Percentiles rank a stretch among this genome's conserved stretches.
Conservation (phyloP, 2,329 filamentous ascomycete genomes). For the Aspergillus glaucus region DNA sequence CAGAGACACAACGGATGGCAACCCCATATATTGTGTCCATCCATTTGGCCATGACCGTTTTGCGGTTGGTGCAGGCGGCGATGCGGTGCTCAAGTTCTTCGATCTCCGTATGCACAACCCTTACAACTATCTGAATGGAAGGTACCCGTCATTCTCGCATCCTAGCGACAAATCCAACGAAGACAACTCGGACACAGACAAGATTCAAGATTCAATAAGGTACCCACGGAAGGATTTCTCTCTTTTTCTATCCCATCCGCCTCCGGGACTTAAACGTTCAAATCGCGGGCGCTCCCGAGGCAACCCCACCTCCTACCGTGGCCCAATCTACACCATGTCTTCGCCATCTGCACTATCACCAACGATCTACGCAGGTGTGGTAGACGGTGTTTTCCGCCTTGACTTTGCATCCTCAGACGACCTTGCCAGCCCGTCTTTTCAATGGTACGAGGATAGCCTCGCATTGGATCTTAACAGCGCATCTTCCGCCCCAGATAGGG, state of each 20-base stretch:
- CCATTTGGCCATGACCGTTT: conserved; percentile 52
- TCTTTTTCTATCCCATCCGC: conserved; percentile 35
- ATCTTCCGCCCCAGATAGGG: conserved; percentile 8
- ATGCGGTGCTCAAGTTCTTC: conserved; percentile 57
- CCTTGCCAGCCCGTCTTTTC: conserved; percentile 20
- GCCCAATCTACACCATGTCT: conserved; percentile 41
- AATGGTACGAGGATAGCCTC: conserved; percentile 31
- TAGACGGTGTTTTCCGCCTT: conserved; percentile 36
- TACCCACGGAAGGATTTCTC: conserved; percentile 32
- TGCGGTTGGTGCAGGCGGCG: conserved; percentile 50
- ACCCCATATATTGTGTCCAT: conserved; percentile 54
- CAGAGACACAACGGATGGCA: conserved; percentile 51
- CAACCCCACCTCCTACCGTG: conserved; percentile 30
- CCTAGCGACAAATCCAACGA: background rate
- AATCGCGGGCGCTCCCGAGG: conserved; percentile 9
- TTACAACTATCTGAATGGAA: conserved; percentile 28
- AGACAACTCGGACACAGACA: background rate
- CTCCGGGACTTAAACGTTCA: conserved; percentile 10
- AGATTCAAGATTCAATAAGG: background rate
- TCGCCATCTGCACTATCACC: conserved; percentile 40
- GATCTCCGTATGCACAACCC: conserved; percentile 49
- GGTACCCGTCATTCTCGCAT: conserved; percentile 3
- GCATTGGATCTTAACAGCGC: conserved; percentile 16
- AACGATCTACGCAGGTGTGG: conserved; percentile 41
- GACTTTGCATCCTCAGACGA: conserved; percentile 42